A percentile compares a stretch with the other conserved stretches of the same genome.
Conservation (phyloP, 768 basidiomycete genomes). For the Imleria badia region DNA sequence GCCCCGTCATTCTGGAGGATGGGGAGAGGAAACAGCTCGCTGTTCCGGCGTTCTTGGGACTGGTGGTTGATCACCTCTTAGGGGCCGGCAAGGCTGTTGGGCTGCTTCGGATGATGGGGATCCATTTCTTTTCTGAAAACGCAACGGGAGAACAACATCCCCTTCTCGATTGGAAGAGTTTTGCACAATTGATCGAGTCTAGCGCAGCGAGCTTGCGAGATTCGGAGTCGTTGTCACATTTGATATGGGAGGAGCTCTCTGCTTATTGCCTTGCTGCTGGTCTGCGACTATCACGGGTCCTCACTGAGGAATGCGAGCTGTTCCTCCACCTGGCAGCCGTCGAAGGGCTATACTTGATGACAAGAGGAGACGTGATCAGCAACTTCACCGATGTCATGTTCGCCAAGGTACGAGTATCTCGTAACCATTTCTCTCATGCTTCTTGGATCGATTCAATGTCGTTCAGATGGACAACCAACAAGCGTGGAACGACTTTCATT, state of each 20-base stretch:
- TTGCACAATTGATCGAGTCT: conserved; percentile 40
- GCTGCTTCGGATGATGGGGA: conserved; percentile 58
- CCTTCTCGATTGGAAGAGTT: conserved; percentile 42
- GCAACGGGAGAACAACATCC: conserved; percentile 25
- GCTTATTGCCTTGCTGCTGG: conserved; percentile 55
- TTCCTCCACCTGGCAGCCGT: conserved; percentile 61
- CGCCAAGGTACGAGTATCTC: conserved; percentile 51
- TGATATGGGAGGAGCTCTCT: conserved; percentile 64
- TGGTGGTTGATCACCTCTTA: conserved; percentile 57
- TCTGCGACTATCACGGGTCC: conserved; percentile 50
- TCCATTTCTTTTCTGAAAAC: conserved; percentile 17
- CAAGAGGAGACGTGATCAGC: conserved; percentile 72
- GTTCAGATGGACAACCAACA: conserved; percentile 72
- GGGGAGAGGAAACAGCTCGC: conserved; percentile 25
- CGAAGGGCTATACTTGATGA: conserved; percentile 74
- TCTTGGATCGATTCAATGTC: neutral
- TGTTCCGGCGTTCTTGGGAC: conserved; percentile 62
- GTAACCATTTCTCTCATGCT: neutral
- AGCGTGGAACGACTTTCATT: conserved; percentile 80
- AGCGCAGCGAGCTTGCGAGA: conserved; percentile 43
- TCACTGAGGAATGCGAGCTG: conserved; percentile 66
- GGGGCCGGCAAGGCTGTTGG: conserved; percentile 77
- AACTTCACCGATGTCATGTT: conserved; percentile 75
- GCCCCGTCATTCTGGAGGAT: conserved; percentile 32
- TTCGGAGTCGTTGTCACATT: conserved; percentile 56